A percentile compares a stretch with the other conserved stretches of the same genome.
These are phyloP conservation scores for Pichia sp. DNA, from an alignment of 1,139 yeast species.

Conservation along the genomic window DNA sequence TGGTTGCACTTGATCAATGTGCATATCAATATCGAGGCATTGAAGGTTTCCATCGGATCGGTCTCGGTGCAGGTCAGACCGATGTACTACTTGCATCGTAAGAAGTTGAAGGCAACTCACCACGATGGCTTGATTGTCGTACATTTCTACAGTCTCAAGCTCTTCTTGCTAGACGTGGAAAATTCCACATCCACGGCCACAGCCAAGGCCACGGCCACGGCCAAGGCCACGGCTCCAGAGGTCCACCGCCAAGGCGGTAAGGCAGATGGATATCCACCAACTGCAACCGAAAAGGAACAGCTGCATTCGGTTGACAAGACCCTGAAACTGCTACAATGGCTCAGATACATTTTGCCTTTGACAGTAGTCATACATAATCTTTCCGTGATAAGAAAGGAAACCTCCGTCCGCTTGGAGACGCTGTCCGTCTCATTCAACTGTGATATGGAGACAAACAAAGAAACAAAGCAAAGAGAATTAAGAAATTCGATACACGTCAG, in stretches of 20 bases:
- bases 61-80: slow-evolving; percentile 17
- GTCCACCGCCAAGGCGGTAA: not conserved
- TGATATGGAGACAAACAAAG: not conserved
- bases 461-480: slow-evolving; percentile 4
- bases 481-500: slow-evolving; percentile 14
- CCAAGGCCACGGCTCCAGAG: no score
- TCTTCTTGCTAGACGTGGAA: not conserved
- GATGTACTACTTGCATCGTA: slow-evolving; percentile 15
- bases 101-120: slow-evolving; percentile 17
- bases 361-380: slow-evolving; percentile 18
- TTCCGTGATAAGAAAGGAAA: slow-evolving; percentile 5
- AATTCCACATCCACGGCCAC: not conserved
- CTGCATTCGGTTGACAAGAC: not conserved
- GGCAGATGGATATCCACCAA: not conserved
- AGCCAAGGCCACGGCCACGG: no score
- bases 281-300: not conserved
- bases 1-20: slow-evolving; percentile 21
- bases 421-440: slow-evolving; percentile 17
- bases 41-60: slow-evolving; percentile 14
- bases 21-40: slow-evolving; percentile 4
- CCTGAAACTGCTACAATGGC: slow-evolving; percentile 6
- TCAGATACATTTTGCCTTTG: slow-evolving; percentile 16
- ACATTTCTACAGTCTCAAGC: slow-evolving; percentile 14
- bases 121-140: slow-evolving; percentile 20
- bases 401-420: slow-evolving; percentile 15